A percentile compares a stretch with the other conserved stretches of the same genome.
These are phyloP conservation scores for Kurtzmaniella cleridarum DNA, from an alignment of 805 yeast genomes.

Conservation along the genomic window DNA sequence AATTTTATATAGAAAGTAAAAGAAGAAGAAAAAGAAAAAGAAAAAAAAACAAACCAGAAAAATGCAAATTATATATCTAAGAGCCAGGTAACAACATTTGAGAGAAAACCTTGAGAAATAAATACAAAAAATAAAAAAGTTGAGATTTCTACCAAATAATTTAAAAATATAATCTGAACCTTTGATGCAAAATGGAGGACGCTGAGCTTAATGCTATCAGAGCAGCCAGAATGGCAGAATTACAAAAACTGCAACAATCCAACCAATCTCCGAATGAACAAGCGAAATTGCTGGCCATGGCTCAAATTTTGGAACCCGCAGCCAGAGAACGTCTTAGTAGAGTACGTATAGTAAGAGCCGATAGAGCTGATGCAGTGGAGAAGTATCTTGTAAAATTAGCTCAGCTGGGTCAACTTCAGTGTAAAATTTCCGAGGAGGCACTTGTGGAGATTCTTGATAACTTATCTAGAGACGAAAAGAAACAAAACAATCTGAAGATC, in stretches of 20 bases:
- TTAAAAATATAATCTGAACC: conserved; percentile 7
- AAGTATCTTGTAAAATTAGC: conserved; percentile 68
- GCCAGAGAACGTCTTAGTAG: conserved; percentile 87
- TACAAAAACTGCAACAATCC: conserved; percentile 41
- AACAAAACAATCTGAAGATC: conserved; percentile 57
- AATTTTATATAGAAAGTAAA: too few species aligned
- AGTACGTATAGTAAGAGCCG: conserved; percentile 85
- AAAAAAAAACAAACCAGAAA: neutral
- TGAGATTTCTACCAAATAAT: neutral
- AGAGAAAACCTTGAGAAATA: neutral
- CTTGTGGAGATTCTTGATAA: conserved; percentile 81
- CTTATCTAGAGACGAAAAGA: conserved; percentile 66
- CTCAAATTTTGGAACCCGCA: conserved; percentile 70
- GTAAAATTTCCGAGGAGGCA: conserved; percentile 75
- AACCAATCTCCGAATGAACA: conserved; percentile 37
- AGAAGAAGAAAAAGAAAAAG: conserved; percentile 1
- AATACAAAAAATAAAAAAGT: neutral
- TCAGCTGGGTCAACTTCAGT: conserved; percentile 67
- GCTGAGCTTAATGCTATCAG: conserved; percentile 84
- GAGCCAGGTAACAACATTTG: neutral
- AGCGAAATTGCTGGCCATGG: conserved; percentile 38
- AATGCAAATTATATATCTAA: neutral
- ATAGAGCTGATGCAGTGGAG: conserved; percentile 85
- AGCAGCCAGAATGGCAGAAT: conserved; percentile 84
- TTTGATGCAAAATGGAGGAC: conserved; percentile 61